These are phyloP conservation scores for Erigeron canadensis DNA, from an alignment of 129 eudicot species.

Conservation along the genomic window DNA sequence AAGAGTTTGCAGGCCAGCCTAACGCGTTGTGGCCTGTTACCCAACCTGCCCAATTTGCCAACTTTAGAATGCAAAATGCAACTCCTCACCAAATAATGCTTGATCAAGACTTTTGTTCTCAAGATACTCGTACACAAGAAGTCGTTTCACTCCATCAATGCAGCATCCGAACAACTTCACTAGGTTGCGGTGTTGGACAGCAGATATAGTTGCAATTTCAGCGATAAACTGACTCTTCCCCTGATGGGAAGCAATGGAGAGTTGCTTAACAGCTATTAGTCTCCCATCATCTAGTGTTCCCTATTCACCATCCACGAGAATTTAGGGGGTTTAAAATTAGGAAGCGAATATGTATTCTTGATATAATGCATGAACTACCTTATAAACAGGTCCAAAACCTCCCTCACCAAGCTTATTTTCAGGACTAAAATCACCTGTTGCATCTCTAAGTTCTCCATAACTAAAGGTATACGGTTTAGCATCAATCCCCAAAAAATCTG, in stretches of 20 bases:
- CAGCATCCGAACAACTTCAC: slow-evolving; percentile 83
- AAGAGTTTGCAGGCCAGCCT: no score
- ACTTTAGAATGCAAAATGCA: background rate
- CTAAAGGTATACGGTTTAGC: slow-evolving; percentile 58
- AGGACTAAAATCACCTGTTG: slow-evolving; percentile 74
- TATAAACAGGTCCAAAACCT: no score
- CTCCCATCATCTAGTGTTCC: slow-evolving; percentile 72
- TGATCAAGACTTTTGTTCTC: slow-evolving; percentile 86
- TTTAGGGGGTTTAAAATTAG: slow-evolving; percentile 36
- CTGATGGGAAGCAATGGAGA: slow-evolving; percentile 70
- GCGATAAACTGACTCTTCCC: slow-evolving; percentile 79
- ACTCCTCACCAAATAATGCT: slow-evolving; percentile 56
- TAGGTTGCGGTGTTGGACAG: slow-evolving; percentile 86
- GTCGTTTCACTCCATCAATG: slow-evolving; percentile 69
- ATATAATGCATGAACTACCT: no score
- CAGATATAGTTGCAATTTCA: slow-evolving; percentile 77
- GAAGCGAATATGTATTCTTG: no score
- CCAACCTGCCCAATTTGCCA: no score
- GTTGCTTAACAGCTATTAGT: slow-evolving; percentile 69
- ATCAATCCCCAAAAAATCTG: slow-evolving; percentile 78
- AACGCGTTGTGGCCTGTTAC: no score
- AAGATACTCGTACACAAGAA: slow-evolving; percentile 81
- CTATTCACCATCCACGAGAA: slow-evolving; percentile 27
- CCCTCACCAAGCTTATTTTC: no score
- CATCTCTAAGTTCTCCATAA: slow-evolving; percentile 60